These are phyloP conservation scores for Lojkania enalia DNA, from an alignment of 2,329 filamentous ascomycete species.

Conservation along the genomic window DNA sequence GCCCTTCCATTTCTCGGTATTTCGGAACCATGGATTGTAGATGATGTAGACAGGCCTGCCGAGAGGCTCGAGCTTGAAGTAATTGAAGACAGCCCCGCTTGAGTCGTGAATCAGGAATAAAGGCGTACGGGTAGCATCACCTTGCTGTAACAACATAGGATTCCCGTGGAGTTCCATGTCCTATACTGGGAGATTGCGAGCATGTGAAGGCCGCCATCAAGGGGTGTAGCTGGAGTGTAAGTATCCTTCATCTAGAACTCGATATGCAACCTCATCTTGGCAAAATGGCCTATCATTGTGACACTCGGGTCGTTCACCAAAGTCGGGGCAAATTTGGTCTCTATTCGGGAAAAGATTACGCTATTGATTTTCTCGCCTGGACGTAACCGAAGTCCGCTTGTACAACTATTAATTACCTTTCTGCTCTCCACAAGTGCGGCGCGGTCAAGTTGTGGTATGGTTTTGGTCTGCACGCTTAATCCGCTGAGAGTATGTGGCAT, in stretches of 20 bases:
- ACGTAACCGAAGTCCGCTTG: not conserved
- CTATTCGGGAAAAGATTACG: not conserved
- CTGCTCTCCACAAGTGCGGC: not conserved
- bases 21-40: slow-evolving; percentile 3
- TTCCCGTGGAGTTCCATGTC: slow-evolving; percentile 2
- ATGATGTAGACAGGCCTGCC: slow-evolving; percentile 2
- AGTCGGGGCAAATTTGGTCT: not conserved
- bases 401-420: not conserved
- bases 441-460: slow-evolving; percentile 1
- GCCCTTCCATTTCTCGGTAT: slow-evolving; percentile 2
- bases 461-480: not conserved
- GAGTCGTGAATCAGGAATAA: slow-evolving; percentile 3
- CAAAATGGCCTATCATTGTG: not conserved
- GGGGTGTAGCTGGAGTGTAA: slow-evolving; percentile 2
- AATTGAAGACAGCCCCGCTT: slow-evolving; percentile 3
- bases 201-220: slow-evolving; percentile 1
- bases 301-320: not conserved
- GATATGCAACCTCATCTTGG: not conserved
- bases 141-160: slow-evolving; percentile 1
- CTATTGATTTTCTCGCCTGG: not conserved
- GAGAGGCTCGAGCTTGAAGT: slow-evolving; percentile 1
- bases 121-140: slow-evolving; percentile 1
- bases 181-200: not conserved
- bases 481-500: not conserved
- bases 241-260: slow-evolving; percentile 1